Evolutionary conservation across 2,329 filamentous ascomycete species (phyloP).

Genomic region (Chaetomium globosum): DNA sequence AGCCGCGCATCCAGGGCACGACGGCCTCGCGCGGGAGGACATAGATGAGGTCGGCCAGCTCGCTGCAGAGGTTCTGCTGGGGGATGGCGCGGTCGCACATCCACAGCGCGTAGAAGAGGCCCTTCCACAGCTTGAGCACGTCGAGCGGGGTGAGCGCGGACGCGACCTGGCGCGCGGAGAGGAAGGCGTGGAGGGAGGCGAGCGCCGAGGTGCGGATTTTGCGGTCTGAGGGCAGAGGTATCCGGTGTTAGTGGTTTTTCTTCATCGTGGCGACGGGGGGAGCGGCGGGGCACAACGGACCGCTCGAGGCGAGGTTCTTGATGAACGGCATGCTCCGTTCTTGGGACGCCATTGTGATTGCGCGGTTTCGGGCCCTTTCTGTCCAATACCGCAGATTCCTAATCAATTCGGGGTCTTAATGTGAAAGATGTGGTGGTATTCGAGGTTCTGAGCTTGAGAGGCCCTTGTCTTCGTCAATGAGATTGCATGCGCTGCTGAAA

Average conservation of each 20-base stretch:
- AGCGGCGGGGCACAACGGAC: slow-evolving; percentile 50
- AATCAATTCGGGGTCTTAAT: neutral
- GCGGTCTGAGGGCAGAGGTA: slow-evolving; percentile 60
- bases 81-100: slow-evolving; percentile 88
- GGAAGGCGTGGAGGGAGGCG: slow-evolving; percentile 74
- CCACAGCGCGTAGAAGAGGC: slow-evolving; percentile 90
- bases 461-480: neutral
- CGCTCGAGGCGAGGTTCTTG: slow-evolving; percentile 80
- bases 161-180: slow-evolving; percentile 59
- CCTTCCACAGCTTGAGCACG: slow-evolving; percentile 89
- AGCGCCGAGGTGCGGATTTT: slow-evolving; percentile 77
- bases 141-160: slow-evolving; percentile 67
- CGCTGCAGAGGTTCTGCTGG: slow-evolving; percentile 78
- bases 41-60: slow-evolving; percentile 72
- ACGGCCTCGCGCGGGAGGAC: slow-evolving; percentile 55
- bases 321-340: slow-evolving; percentile 70
- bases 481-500: slow-evolving; percentile 28
- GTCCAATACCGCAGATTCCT: neutral
- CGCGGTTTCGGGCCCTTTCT: neutral
- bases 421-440: neutral
- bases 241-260: slow-evolving; percentile 3
- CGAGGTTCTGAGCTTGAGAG: neutral
- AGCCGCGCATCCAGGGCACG: slow-evolving; percentile 60
- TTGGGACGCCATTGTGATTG: slow-evolving; percentile 45
- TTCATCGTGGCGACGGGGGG: neutral